Evolutionary conservation across 306 rosid species (phyloP), one percentile per base, ranked within the genome.

Genomic region (Prunus dulcis): DNA sequence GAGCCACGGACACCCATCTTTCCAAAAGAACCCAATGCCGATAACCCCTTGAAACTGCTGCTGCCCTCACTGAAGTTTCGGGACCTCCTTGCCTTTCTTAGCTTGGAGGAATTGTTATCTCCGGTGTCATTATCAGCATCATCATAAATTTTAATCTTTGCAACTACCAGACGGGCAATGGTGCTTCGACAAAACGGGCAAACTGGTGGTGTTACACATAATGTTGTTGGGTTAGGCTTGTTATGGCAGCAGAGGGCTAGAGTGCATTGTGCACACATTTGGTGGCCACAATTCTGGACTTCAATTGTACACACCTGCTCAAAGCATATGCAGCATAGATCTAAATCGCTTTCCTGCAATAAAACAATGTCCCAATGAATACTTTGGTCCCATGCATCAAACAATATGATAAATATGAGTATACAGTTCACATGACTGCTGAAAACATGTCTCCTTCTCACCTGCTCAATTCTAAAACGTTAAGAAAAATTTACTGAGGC

Each of bases 181-280:
- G 81, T 71, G 82, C 97, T 92, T 76, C 98, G 93, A 77, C 98
- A 92, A 83, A 95, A 95, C 1, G 98, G 98, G 74, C 98, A 95
- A 66, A 92, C 91, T 3, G 96, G 98, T 2, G 98, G 89, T 19
- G 78, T 90, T 10, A 88, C 66, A 72, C 80, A 77, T 15, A 93
- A 84, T 3, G 97, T 92, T 4, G 87, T 76, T 1, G 98, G 95
- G 81, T 91, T 88, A 1, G 97, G 93, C 78, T 91, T 90, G 79
- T 89, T 95, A 86, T 95, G 93, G 90, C 97, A 92, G 75, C 97
- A 95, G 67, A 95, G 93, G 69, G 97, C 90, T 82, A 95, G 82
- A 49, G 93, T 91, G 87, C 98, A 95, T 64, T 95, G 93, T 32
- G 97, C 96, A 84, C 98, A 95, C 98, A 95, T 95, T 71, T 90